Evolutionary conservation across 1,284 basidiomycete species (phyloP), one percentile per base, ranked within the genome.

Genomic region (Exsudoporus floridanus): DNA sequence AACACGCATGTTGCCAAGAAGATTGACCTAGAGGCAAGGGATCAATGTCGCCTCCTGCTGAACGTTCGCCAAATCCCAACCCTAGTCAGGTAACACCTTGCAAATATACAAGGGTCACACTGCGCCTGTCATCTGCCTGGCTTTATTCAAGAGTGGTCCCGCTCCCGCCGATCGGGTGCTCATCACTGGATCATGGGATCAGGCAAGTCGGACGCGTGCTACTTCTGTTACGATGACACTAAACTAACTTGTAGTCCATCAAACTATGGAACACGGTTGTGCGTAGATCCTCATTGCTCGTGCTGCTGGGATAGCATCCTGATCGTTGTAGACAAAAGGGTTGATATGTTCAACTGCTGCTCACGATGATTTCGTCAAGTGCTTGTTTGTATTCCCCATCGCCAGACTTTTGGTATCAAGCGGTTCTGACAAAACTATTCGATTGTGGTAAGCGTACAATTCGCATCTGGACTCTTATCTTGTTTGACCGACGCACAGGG

Each of bases 171-270:
- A 76, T 50, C 69, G 64, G 55, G 69, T 86, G 7, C 71, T 97
- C 34, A 79, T 95, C 55, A 92, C 90, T 38, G 92, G 90, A 19
- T 93, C 93, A 38, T 97, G 94, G 94, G 94, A 97, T 69, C 86
- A 88, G 71, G 89, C 83, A 61, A 52, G 66, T 61, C 27, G n/a
- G 38, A 30, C 25, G 30, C 48, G 53, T 30, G 41, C 19, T 45
- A 21, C 43, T 16, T 27, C 19, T 25, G 18, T 46, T 36, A 23
- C 21, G 27, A 40, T 40, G 54, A 21, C 36, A 44, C 55, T 55
- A 18, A 53, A 39, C 34, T 1, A 1, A 31, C 8, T 33, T 23
- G 23, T 57, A 92, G 89, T 86, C 85, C 0, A 88, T 96, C 67
- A 86, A 84, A 64, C 57, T 93, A 2, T 97, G 93, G 94, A 78